phyloP scores from a whole-genome alignment of 176 grass and related monocot genomes.

The Juncus inflexus region DNA sequence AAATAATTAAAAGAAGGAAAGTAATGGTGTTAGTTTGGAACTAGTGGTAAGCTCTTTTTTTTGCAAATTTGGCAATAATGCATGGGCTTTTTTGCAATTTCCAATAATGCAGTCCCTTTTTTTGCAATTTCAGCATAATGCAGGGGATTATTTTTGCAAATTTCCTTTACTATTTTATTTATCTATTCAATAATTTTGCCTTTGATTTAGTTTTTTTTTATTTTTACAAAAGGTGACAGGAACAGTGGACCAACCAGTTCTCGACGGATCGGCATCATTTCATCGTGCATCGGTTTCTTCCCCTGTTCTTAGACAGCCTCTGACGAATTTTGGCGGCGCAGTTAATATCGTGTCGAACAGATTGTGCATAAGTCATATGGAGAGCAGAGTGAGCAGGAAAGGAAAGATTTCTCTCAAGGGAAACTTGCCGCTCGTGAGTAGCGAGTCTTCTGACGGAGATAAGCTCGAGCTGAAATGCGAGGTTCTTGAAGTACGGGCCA shows the following conservation, averaged over 20 bases:
- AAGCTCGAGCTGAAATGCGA: slow-evolving; percentile 99
- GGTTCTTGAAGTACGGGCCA: slow-evolving; percentile 87
- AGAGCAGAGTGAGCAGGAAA: slow-evolving; percentile 92
- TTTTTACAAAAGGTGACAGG: slow-evolving; percentile 66
- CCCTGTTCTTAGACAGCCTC: slow-evolving; percentile 73
- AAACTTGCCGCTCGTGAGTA: slow-evolving; percentile 72
- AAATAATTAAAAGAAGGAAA: too few species aligned
- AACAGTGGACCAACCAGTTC: slow-evolving; percentile 90
- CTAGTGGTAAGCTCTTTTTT: too few species aligned
- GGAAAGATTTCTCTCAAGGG: slow-evolving; percentile 92
- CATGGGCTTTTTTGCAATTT: too few species aligned
- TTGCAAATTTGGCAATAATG: too few species aligned
- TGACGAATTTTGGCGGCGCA: slow-evolving; percentile 78
- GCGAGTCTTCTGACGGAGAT: slow-evolving; percentile 63
- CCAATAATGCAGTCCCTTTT: too few species aligned
- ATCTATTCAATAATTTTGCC: background rate
- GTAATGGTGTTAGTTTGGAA: too few species aligned
- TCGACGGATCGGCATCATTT: slow-evolving; percentile 96
- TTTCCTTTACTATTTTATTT: background rate
- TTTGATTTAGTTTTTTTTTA: background rate
- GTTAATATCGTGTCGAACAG: slow-evolving; percentile 79
- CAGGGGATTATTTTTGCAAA: background rate
- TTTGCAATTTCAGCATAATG: too few species aligned
- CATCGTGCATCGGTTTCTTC: slow-evolving; percentile 79
- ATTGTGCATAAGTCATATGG: slow-evolving; percentile 78